Evolutionary conservation across 331 rosid species (phyloP).

Genomic region (Cydonia oblonga): DNA sequence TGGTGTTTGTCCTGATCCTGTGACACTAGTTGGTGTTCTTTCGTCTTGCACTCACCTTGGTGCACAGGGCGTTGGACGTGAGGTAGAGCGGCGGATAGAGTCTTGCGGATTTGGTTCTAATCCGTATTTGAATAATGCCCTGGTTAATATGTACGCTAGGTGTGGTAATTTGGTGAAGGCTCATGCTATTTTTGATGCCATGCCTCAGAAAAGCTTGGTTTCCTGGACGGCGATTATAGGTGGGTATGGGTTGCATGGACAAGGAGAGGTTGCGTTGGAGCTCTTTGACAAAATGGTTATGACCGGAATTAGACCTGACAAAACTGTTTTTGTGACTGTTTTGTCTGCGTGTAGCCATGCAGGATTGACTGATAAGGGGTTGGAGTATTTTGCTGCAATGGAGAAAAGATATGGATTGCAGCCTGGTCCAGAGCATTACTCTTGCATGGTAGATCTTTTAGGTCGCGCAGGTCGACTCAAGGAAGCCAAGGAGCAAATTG

Average conservation of each 20-base stretch:
- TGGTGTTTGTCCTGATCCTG: constrained; percentile 29
- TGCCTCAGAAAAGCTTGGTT: constrained; percentile 31
- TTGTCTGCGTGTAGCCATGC: constrained; percentile 46
- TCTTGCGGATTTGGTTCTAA: constrained; percentile 22
- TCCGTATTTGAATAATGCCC: constrained; percentile 28
- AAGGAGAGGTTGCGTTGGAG: constrained; percentile 32
- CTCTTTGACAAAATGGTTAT: constrained; percentile 32
- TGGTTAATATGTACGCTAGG: constrained; percentile 41
- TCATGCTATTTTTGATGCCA: constrained; percentile 20
- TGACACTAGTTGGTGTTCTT: constrained; percentile 41
- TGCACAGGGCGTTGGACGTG: constrained; percentile 23
- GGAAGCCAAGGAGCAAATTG: constrained; percentile 53
- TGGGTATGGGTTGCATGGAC: constrained; percentile 49
- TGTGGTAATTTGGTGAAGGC: constrained; percentile 45
- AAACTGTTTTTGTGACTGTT: constrained; percentile 28
- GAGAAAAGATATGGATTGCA: constrained; percentile 14
- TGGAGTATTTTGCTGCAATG: constrained; percentile 33
- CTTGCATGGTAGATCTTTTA: constrained; percentile 81
- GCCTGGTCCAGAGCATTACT: constrained; percentile 51
- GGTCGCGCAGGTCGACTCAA: constrained; percentile 81
- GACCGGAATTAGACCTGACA: constrained; percentile 32
- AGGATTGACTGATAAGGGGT: constrained; percentile 30
- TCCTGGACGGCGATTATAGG: constrained; percentile 45
- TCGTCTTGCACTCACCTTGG: constrained; percentile 44
- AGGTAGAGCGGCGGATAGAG: constrained; percentile 21